Evolutionary conservation across 331 rosid species (phyloP).

Genomic region (Erythrophleum ivorense): DNA sequence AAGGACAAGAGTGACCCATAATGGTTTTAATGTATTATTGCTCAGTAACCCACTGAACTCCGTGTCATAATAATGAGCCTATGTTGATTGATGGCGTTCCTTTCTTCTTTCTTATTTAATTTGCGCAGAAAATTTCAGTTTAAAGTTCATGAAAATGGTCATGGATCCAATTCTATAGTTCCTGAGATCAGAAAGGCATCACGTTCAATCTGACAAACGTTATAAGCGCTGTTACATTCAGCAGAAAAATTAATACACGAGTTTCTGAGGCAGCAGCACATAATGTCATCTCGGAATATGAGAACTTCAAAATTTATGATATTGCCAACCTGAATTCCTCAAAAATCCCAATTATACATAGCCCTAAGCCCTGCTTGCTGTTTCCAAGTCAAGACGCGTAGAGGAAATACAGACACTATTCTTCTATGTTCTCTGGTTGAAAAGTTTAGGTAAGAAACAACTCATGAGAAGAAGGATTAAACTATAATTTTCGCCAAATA

Average conservation of each 20-base stretch:
- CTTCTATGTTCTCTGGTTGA: too few species aligned
- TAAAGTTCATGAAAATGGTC: not conserved
- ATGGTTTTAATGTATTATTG: not conserved
- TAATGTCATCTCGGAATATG: slow-evolving; percentile 9
- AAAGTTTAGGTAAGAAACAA: too few species aligned
- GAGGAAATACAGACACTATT: too few species aligned
- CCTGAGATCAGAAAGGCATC: slow-evolving; percentile 27
- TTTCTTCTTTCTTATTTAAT: not conserved
- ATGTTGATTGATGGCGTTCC: not conserved
- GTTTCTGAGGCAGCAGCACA: slow-evolving; percentile 9
- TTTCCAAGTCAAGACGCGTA: too few species aligned
- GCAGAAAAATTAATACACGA: slow-evolving; percentile 6
- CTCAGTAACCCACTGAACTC: slow-evolving; percentile 14
- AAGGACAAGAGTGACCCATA: slow-evolving; percentile 22
- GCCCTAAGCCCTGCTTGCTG: not conserved
- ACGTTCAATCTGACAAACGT: slow-evolving; percentile 41
- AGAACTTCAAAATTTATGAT: slow-evolving; percentile 33
- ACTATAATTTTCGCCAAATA: too few species aligned
- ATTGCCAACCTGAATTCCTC: slow-evolving; percentile 1
- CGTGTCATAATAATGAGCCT: slow-evolving; percentile 10
- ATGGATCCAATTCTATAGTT: slow-evolving; percentile 10
- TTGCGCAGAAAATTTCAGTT: not conserved
- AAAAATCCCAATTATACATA: not conserved
- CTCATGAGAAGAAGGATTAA: too few species aligned
- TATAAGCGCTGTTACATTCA: slow-evolving; percentile 4